phyloP scores from a whole-genome alignment of 2,329 filamentous ascomycete genomes.

The Trichoderma koningiopsis region DNA sequence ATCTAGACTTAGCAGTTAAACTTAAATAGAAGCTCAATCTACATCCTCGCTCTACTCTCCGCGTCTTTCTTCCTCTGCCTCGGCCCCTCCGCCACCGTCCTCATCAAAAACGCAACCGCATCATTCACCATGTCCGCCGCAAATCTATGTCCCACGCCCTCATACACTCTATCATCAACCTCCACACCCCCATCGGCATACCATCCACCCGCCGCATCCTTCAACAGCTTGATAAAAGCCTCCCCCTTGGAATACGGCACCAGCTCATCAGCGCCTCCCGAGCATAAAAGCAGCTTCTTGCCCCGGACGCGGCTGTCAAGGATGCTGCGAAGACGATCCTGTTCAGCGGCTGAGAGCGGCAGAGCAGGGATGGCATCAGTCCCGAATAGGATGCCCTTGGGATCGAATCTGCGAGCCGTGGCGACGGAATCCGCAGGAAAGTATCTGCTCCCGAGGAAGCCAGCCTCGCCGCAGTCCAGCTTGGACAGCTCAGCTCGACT shows the following conservation, averaged over 20 bases:
- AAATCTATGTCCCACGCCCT: constrained; percentile 70
- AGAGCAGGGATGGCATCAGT: constrained; percentile 42
- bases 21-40: background rate
- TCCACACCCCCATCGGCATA: constrained; percentile 58
- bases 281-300: constrained; percentile 67
- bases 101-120: constrained; percentile 63
- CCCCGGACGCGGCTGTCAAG: constrained; percentile 55
- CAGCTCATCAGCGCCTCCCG: constrained; percentile 68
- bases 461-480: constrained; percentile 54
- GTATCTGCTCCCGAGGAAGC: constrained; percentile 75
- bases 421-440: constrained; percentile 72
- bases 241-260: constrained; percentile 67
- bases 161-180: constrained; percentile 68
- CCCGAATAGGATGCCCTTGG: constrained; percentile 72
- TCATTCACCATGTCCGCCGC: constrained; percentile 67
- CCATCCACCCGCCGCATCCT: constrained; percentile 54
- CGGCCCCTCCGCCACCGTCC: constrained; percentile 44
- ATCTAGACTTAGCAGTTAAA: background rate
- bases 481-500: constrained; percentile 73
- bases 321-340: constrained; percentile 47
- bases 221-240: constrained; percentile 64
- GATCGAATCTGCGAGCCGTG: constrained; percentile 68
- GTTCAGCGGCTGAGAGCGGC: constrained; percentile 41
- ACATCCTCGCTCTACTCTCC: constrained; percentile 36
- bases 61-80: constrained; percentile 26